A percentile compares a stretch with the other conserved stretches of the same genome.
Evolutionary conservation across 2,329 filamentous ascomycete genomes (phyloP).

Genomic region (Diplodia intermedia): DNA sequence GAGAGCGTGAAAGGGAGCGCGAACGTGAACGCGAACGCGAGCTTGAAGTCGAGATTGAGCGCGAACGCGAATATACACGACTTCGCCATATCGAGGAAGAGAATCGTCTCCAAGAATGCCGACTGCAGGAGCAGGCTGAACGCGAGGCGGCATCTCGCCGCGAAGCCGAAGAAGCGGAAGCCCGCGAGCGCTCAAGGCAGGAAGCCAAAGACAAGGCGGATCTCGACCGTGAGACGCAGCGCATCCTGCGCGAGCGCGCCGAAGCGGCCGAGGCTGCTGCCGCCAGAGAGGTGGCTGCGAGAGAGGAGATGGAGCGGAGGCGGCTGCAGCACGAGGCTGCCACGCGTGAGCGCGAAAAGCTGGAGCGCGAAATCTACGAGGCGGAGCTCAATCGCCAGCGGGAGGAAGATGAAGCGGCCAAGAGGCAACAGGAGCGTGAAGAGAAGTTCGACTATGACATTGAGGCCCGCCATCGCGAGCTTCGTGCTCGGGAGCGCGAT

Average conservation of each 20-base stretch:
- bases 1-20: conserved; percentile 36
- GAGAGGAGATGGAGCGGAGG: conserved; percentile 40
- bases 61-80: conserved; percentile 18
- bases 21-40: conserved; percentile 38
- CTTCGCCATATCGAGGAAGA: conserved; percentile 30
- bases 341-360: conserved; percentile 36
- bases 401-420: conserved; percentile 35
- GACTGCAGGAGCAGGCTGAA: conserved; percentile 34
- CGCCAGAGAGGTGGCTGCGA: conserved; percentile 38
- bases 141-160: conserved; percentile 37
- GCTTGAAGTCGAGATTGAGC: conserved; percentile 35
- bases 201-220: conserved; percentile 38
- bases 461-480: conserved; percentile 42
- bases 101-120: conserved; percentile 40
- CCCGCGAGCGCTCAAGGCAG: conserved; percentile 35
- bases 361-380: conserved; percentile 36
- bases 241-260: conserved; percentile 42
- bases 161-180: conserved; percentile 37
- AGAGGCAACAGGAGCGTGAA: conserved; percentile 36
- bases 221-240: conserved; percentile 43
- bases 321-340: conserved; percentile 33
- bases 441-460: conserved; percentile 37
- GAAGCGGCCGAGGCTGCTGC: conserved; percentile 33
- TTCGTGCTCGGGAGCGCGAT: conserved; percentile 45
- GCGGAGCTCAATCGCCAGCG: conserved; percentile 21